Evolutionary conservation across 176 grass and related monocot species (phyloP).

Genomic region (Zoysia japonica): DNA sequence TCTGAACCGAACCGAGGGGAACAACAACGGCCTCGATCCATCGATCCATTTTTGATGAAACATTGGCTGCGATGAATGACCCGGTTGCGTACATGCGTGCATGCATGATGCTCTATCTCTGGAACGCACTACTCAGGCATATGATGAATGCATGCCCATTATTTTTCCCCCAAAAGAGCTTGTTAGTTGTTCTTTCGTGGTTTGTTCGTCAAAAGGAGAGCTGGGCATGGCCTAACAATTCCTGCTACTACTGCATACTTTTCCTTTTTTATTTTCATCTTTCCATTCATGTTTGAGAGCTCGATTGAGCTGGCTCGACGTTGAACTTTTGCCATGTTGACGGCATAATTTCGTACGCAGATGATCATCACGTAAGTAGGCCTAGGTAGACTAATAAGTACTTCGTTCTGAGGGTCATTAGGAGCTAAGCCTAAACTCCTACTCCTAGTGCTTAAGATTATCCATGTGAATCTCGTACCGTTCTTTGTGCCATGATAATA

Average conservation of each 20-base stretch:
- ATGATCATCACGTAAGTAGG: slow-evolving; percentile 41
- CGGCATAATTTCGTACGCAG: slow-evolving; percentile 13
- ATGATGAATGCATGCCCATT: no score
- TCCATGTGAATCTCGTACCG: neutral
- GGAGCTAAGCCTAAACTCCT: slow-evolving; percentile 31
- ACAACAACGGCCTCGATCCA: slow-evolving; percentile 37
- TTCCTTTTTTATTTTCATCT: neutral
- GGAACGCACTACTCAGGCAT: no score
- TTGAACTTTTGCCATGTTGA: neutral
- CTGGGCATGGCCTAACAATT: slow-evolving; percentile 38
- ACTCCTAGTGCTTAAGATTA: slow-evolving; percentile 16
- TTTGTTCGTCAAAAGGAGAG: slow-evolving; percentile 20
- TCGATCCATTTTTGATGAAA: slow-evolving; percentile 44
- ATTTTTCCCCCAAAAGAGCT: neutral
- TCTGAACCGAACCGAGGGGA: no score
- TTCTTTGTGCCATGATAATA: slow-evolving; percentile 21
- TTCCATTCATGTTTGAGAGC: slow-evolving; percentile 26
- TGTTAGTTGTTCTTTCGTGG: neutral
- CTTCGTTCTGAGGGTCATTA: slow-evolving; percentile 45
- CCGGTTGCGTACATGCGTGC: slow-evolving; percentile 26
- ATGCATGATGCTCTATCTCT: neutral
- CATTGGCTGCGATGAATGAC: neutral
- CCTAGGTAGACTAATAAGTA: slow-evolving; percentile 36
- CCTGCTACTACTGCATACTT: neutral
- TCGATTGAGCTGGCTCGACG: neutral